phyloP scores from a whole-genome alignment of 148 eudicot genomes.

The Fagopyrum esculentum region DNA sequence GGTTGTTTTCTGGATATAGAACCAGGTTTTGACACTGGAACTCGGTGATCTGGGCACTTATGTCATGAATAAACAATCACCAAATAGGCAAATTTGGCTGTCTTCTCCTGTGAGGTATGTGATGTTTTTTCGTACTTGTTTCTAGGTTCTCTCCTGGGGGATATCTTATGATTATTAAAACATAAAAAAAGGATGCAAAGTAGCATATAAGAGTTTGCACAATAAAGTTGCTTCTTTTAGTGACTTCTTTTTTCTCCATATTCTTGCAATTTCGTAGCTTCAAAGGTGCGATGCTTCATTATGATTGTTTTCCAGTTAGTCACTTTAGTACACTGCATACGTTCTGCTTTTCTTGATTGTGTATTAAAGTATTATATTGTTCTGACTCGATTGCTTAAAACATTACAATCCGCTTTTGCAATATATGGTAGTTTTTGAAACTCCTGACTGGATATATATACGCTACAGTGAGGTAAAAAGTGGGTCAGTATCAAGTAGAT shows the following conservation, averaged over 20 bases:
- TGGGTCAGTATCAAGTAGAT: too few relatives aligned
- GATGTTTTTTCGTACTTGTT: constrained; percentile 12
- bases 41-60: constrained; percentile 81
- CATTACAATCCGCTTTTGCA: background rate
- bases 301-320: background rate
- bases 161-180: background rate
- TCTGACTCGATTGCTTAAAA: background rate
- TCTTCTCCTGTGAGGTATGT: constrained; percentile 91
- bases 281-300: background rate
- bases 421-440: background rate
- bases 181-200: background rate
- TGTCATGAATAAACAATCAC: constrained; percentile 92
- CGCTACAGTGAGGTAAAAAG: too few relatives aligned
- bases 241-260: background rate
- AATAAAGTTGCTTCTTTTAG: background rate
- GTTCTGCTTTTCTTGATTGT: background rate
- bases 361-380: background rate
- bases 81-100: constrained; percentile 92
- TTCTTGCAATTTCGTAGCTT: background rate
- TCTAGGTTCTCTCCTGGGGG: background rate
- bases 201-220: background rate
- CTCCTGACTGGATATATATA: background rate
- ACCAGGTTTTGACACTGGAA: constrained; percentile 79
- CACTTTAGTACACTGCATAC: background rate
- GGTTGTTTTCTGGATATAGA: constrained; percentile 33